Conservation (phyloP, 2,329 filamentous ascomycete species). For the Phyllosticta ampelicida region DNA sequence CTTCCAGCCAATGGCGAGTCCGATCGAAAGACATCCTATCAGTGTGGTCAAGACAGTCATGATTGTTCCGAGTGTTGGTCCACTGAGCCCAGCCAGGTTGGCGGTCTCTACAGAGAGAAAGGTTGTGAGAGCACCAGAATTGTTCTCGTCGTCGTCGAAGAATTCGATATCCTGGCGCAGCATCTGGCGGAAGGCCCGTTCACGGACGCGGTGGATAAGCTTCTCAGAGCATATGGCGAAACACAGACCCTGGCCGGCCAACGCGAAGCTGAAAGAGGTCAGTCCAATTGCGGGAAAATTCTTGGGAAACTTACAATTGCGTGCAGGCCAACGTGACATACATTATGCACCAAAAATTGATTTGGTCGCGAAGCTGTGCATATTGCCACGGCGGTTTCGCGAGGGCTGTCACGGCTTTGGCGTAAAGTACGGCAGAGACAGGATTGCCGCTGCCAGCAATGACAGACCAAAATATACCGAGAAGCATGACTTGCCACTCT, state of each 20-base stretch:
- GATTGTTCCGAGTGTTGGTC: slow-evolving; percentile 77
- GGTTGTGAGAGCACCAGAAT: slow-evolving; percentile 71
- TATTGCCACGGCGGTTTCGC: slow-evolving; percentile 45
- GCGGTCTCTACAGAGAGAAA: slow-evolving; percentile 87
- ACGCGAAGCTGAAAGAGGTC: slow-evolving; percentile 32
- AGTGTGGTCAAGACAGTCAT: slow-evolving; percentile 73
- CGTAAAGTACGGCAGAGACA: slow-evolving; percentile 69
- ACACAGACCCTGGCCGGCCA: slow-evolving; percentile 49
- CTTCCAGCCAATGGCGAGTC: slow-evolving; percentile 76
- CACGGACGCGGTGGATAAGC: slow-evolving; percentile 71
- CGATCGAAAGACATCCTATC: slow-evolving; percentile 57
- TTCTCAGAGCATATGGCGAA: slow-evolving; percentile 83
- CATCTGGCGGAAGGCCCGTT: slow-evolving; percentile 74
- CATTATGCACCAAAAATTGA: slow-evolving; percentile 83
- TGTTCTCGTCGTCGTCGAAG: slow-evolving; percentile 85
- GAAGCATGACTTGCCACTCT: slow-evolving; percentile 61
- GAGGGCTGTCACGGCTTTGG: slow-evolving; percentile 71
- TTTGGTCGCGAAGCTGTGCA: slow-evolving; percentile 52
- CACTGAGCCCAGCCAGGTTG: slow-evolving; percentile 77
- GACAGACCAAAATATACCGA: slow-evolving; percentile 62
- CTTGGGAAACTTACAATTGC: slow-evolving; percentile 45
- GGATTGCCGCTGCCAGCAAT: slow-evolving; percentile 77
- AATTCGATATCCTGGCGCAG: slow-evolving; percentile 87
- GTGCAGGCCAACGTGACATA: slow-evolving; percentile 73
- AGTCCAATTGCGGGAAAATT: neutral